Percentiles rank a stretch among this genome's conserved stretches.
Evolutionary conservation across 345 rosid genomes (phyloP).

Genomic region (Eucalyptus regnans): DNA sequence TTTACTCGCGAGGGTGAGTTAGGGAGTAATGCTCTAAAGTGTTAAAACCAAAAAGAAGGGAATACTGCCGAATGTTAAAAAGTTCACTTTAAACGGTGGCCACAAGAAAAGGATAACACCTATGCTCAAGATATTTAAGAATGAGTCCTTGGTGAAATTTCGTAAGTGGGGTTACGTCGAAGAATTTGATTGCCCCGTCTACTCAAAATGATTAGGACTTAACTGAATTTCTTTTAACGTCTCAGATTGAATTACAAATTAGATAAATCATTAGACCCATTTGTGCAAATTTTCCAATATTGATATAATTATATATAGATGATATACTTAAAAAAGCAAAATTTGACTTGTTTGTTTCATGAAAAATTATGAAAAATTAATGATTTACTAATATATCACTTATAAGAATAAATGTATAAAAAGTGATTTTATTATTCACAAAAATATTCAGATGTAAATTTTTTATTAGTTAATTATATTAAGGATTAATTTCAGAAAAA

Average conservation of each 20-base stretch:
- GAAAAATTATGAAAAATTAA: too few species aligned
- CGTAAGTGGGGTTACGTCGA: not conserved
- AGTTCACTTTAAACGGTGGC: not conserved
- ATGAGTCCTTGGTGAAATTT: not conserved
- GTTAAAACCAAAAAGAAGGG: too few species aligned
- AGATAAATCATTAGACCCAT: not conserved
- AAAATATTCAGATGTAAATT: too few species aligned
- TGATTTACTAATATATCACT: not conserved
- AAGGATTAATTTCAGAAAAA: not conserved
- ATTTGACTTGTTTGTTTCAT: too few species aligned
- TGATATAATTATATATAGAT: too few species aligned
- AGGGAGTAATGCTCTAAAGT: not conserved
- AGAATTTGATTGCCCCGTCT: not conserved
- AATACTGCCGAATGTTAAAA: not conserved
- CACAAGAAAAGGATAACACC: not conserved
- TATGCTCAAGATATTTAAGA: not conserved
- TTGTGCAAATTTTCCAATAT: not conserved
- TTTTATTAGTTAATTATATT: too few species aligned
- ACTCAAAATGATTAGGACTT: not conserved
- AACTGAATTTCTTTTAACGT: not conserved
- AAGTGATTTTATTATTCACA: not conserved
- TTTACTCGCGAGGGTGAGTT: not conserved
- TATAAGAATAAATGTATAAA: not conserved
- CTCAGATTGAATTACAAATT: not conserved
- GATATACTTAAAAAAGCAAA: not conserved